Conservation (phyloP, 2,329 filamentous ascomycete genomes). For the Cordyceps javanica region DNA sequence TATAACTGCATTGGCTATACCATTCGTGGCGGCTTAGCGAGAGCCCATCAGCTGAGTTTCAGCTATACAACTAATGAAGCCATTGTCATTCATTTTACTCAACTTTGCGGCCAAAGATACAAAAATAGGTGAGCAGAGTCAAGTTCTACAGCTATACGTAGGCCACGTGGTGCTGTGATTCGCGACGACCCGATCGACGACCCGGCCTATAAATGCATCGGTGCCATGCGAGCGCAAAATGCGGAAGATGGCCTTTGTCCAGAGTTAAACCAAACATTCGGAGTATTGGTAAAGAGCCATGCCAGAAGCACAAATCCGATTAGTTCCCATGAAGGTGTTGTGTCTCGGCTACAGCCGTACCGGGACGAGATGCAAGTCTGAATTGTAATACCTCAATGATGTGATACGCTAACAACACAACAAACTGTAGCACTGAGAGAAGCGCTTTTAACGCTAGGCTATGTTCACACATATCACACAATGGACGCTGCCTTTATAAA, state of each 20-base stretch:
- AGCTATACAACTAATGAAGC: neutral
- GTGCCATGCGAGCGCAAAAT: neutral
- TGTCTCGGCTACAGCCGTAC: conserved; percentile 11
- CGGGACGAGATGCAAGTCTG: conserved; percentile 5
- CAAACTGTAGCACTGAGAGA: conserved; percentile 1
- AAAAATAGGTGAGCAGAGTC: neutral
- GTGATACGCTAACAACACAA: neutral
- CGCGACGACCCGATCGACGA: neutral
- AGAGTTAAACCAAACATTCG: neutral
- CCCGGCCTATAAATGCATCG: neutral
- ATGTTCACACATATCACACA: conserved; percentile 7
- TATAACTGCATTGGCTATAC: neutral
- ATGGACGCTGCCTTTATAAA: conserved; percentile 2
- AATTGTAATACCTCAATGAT: neutral
- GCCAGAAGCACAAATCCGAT: neutral
- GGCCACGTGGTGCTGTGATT: neutral
- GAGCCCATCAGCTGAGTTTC: neutral
- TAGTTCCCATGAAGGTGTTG: conserved; percentile 8
- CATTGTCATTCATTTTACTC: neutral
- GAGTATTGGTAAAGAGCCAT: neutral
- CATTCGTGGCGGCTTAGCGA: neutral
- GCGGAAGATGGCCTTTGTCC: too few relatives aligned
- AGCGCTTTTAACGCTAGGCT: conserved; percentile 2
- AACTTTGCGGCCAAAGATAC: neutral
- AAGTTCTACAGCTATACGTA: neutral